Conservation (phyloP, 768 basidiomycete species). For the Phanerochaete carnosa region DNA sequence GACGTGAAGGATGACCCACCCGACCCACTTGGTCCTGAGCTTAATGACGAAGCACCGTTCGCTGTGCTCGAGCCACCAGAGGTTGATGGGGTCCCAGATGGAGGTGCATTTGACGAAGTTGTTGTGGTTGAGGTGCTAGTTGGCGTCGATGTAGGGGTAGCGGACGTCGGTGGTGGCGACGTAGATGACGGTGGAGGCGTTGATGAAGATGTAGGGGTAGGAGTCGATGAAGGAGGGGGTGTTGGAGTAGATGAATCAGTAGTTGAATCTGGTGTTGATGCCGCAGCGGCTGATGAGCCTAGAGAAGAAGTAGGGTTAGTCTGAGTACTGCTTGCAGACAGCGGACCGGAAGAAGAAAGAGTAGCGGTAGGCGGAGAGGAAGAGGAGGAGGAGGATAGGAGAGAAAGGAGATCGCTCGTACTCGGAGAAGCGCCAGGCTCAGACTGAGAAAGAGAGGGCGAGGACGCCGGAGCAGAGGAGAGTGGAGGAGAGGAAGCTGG, state of each 20-base stretch:
- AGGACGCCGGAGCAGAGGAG: conserved; percentile 1
- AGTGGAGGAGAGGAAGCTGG: conserved; percentile 4
- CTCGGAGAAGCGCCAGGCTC: neutral
- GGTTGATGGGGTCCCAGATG: neutral
- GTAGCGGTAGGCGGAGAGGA: conserved; percentile 3
- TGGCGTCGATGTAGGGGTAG: neutral
- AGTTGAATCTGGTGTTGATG: neutral
- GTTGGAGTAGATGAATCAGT: conserved; percentile 6
- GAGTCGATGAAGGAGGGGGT: conserved; percentile 4
- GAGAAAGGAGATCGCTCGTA: conserved; percentile 3
- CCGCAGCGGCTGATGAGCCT: neutral
- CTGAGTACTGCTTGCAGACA: neutral
- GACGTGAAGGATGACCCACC: neutral
- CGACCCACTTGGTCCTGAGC: neutral
- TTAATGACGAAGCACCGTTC: neutral
- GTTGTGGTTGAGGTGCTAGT: conserved; percentile 7
- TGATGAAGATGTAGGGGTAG: conserved; percentile 5
- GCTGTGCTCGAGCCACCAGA: neutral
- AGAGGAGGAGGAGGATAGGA: neutral
- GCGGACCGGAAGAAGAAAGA: neutral
- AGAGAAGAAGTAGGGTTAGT: neutral
- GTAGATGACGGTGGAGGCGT: conserved; percentile 6
- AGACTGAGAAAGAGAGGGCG: neutral
- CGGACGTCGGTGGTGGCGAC: conserved; percentile 1
- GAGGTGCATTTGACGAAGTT: neutral